Conservation (phyloP, 2,329 filamentous ascomycete species). For the Sporothrix sp. region DNA sequence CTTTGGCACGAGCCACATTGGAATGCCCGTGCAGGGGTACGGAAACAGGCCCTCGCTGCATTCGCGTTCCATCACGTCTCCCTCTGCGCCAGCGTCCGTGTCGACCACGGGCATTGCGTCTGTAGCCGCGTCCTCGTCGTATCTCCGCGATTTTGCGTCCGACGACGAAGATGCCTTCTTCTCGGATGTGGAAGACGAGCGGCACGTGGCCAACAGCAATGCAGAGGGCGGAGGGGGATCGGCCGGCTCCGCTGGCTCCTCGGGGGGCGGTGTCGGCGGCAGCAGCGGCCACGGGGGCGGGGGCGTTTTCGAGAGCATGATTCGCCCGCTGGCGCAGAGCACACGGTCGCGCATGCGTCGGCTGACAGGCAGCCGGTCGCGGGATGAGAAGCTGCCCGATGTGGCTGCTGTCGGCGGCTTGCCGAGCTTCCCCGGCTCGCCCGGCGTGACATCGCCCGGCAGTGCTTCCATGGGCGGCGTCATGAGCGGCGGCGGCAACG, state of each 20-base stretch:
- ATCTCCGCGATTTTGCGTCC: conserved; percentile 54
- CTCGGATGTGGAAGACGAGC: conserved; percentile 64
- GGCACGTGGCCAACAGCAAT: conserved; percentile 22
- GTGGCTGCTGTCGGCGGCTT: conserved; percentile 1
- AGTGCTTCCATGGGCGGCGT: neutral
- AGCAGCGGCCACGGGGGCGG: neutral
- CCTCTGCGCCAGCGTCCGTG: conserved; percentile 40
- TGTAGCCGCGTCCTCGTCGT: conserved; percentile 50
- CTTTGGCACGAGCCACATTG: conserved; percentile 5
- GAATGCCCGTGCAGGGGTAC: conserved; percentile 15
- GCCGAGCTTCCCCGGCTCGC: neutral
- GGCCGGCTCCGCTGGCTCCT: neutral
- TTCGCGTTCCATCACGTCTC: conserved; percentile 75
- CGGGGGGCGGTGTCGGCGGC: neutral
- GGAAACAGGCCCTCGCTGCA: conserved; percentile 59
- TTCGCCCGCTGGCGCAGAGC: conserved; percentile 47
- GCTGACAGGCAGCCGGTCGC: conserved; percentile 46
- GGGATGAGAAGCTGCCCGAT: conserved; percentile 24
- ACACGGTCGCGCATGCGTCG: conserved; percentile 51
- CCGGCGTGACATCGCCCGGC: neutral
- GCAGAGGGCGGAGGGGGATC: neutral
- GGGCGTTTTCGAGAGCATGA: conserved; percentile 48
- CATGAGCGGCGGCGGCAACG: neutral
- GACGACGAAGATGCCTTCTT: conserved; percentile 77
- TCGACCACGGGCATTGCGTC: conserved; percentile 45